Base-by-base conservation (phyloP, 169 alveolate genomes). In the Cyclospora cayetanensis region DNA sequence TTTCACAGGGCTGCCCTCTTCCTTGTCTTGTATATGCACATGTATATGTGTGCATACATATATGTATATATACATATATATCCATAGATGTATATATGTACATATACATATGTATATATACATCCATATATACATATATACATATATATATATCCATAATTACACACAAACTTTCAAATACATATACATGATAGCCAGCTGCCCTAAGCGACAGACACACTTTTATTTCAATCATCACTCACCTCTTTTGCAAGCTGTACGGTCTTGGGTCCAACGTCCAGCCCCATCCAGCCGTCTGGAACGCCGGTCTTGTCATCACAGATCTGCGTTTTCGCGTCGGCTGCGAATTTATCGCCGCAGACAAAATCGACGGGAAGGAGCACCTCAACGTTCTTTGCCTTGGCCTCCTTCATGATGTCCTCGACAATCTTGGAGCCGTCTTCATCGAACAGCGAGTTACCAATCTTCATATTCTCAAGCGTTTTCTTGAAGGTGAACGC, bases 401-500 rank as follows among this genome's bases (percentile, higher is more conserved):
- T 93, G 12, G 99, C 99, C 82, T 97, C 98, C 35, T 96, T 96
- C 97, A 98, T 95, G 79, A 98, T 96, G n/a, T 97, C 98, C 12
- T 96, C 97, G 27, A 98, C 99, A 39, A 98, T 97, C 83, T 97
- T 95, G 46, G 99, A 98, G 34, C 99, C 99, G 9, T 97, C 99
- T 90, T 96, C 99, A 94, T 99, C 99, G 93, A 94, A 98, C 74
- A 98, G 96, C 55, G 99, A 98, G 43, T 95, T 95, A 25, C 99
- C 99, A 72, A 98, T 98, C 70, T 91, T 86, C 98, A 97, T 97
- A 70, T 93, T 94, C 74, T 96, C 90, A 72, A 98, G 91, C 27
- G 96, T 99, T 87, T 97, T 97, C 82, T 97, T 94, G 98, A 98
- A 99, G 39, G 99, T 98, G 96, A 97, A 98, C 27, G 99, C 99